Evolutionary conservation across 176 grass and related monocot species (phyloP), one percentile per base, ranked within the genome.

Genomic region (Dendrocalamus sinicus): DNA sequence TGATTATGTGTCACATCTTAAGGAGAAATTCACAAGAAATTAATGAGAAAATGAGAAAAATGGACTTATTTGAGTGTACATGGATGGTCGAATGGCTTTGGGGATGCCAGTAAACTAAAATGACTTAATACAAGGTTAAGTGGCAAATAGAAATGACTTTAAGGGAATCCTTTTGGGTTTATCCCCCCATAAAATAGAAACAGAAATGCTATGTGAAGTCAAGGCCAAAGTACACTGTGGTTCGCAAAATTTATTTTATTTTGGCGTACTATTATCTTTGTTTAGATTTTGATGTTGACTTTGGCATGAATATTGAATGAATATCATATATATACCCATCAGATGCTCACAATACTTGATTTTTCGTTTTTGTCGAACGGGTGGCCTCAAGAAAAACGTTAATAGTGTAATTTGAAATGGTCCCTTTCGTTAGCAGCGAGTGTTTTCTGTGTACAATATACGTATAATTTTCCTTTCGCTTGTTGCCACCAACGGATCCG

Each of bases 401-500:
- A 57, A 22, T 9, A 20, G 19, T 9, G 19, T 9, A 22, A 57
- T 57, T 12, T 4, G 22, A 60, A 60, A 60, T 3, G 58, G 7
- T 9, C 9, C 19, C 19, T 22, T 57, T 57, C 19, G 19, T 57
- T 19, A 0, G 53, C 53, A 19, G 17, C 6, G 6, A 55, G 53
- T 8, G 17, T 17, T 55, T 55, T 55, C 40, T 35, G 17, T 2
- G 7, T 55, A 19, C 52, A 20, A 4, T 16, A 52, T 6, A 16
- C 0, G 5, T 52, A 52, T 0, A 16, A 6, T 0, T 5, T 6
- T 16, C 1, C 14, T 52, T 16, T 16, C 3, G 5, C 0, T 6
- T 6, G 14, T 52, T 16, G 4, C 1, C 5, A 52, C 13, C 13
- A 0, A 0, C 12, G 90, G 94, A 97, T 97, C 94, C 86, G 92